A percentile compares a stretch with the other conserved stretches of the same genome.
Conservation (phyloP, 495 filamentous ascomycete genomes). For the Lasiosphaeria miniovina region DNA sequence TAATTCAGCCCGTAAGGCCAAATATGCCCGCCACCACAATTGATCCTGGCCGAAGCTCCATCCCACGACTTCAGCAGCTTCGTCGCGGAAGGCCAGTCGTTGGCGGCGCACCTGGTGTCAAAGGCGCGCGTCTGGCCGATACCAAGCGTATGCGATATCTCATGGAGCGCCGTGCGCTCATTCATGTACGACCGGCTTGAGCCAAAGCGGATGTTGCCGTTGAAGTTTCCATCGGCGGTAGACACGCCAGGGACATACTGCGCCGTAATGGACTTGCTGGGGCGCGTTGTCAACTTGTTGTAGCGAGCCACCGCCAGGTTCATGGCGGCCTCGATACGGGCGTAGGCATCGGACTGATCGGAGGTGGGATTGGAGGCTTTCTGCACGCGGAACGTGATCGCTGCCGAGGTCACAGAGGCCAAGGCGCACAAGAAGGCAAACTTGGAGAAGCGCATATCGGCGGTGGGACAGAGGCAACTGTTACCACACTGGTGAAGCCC, state of each 20-base stretch:
- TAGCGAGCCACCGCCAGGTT: conserved; percentile 34
- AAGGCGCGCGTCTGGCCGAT: conserved; percentile 40
- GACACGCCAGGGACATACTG: conserved; percentile 39
- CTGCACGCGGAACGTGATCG: conserved; percentile 33
- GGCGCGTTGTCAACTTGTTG: conserved; percentile 26
- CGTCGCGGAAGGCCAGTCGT: conserved; percentile 39
- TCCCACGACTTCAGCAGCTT: conserved; percentile 37
- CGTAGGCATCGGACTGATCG: conserved; percentile 41
- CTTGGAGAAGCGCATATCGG: conserved; percentile 32
- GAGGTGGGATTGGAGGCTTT: conserved; percentile 31
- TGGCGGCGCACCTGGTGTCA: conserved; percentile 32
- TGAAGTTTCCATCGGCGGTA: conserved; percentile 43
- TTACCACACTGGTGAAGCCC: too few species aligned
- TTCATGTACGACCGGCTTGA: conserved; percentile 43
- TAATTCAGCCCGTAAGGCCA: conserved; percentile 47
- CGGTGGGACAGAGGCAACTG: too few species aligned
- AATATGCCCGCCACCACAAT: conserved; percentile 41
- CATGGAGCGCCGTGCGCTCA: conserved; percentile 45
- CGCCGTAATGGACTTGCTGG: conserved; percentile 34
- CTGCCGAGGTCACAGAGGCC: conserved; percentile 25
- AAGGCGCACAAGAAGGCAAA: conserved; percentile 24
- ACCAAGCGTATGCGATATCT: conserved; percentile 44
- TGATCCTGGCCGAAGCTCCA: conserved; percentile 38
- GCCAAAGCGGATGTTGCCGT: conserved; percentile 45
- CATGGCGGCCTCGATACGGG: conserved; percentile 39